Evolutionary conservation across 805 yeast genomes (phyloP).

Genomic region (Yamadazyma takamatsuzukensis): DNA sequence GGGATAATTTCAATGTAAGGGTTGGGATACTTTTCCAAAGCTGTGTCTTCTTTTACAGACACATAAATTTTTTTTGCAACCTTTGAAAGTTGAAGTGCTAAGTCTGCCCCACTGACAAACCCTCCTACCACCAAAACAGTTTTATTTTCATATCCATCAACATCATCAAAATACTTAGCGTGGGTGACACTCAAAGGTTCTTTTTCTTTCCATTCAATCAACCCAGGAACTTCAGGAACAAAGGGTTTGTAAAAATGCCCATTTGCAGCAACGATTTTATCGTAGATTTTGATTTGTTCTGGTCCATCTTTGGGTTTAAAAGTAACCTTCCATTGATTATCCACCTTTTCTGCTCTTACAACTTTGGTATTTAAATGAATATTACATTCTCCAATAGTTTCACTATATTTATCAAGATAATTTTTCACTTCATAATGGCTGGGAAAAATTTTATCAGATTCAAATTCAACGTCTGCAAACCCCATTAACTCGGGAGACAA

Average conservation of each 20-base stretch:
- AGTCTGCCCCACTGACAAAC: slow-evolving; percentile 74
- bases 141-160: slow-evolving; percentile 26
- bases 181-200: slow-evolving; percentile 26
- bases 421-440: slow-evolving; percentile 54
- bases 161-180: slow-evolving; percentile 27
- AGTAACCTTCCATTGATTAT: slow-evolving; percentile 14
- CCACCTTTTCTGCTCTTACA: slow-evolving; percentile 8
- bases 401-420: slow-evolving; percentile 57
- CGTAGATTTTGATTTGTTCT: slow-evolving; percentile 17
- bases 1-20: slow-evolving; percentile 8
- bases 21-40: slow-evolving; percentile 2
- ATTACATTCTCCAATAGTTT: slow-evolving; percentile 16
- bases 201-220: slow-evolving; percentile 24
- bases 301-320: slow-evolving; percentile 4
- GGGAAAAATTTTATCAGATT: slow-evolving; percentile 50
- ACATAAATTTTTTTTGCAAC: slow-evolving; percentile 23
- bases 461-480: slow-evolving; percentile 23
- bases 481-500: slow-evolving; percentile 66
- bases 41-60: slow-evolving; percentile 12
- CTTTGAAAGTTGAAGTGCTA: slow-evolving; percentile 57
- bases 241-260: slow-evolving; percentile 37
- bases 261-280: slow-evolving; percentile 37
- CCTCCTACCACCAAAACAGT: slow-evolving; percentile 71
- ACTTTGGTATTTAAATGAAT: slow-evolving; percentile 15
- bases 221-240: slow-evolving; percentile 31